Conservation (phyloP, 2,329 filamentous ascomycete genomes). For the Uncinocarpus reesii region DNA sequence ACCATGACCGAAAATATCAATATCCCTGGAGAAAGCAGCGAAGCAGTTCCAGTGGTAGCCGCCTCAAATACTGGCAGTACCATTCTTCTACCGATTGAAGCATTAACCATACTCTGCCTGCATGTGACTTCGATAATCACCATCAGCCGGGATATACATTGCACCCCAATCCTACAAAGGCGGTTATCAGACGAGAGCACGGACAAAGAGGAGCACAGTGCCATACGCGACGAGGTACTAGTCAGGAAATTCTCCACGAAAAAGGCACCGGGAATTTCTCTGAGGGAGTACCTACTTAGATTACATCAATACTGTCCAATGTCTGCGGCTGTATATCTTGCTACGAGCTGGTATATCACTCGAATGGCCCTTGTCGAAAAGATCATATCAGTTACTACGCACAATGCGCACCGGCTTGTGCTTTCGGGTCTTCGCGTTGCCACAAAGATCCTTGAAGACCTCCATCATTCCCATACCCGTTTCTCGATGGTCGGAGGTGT, state of each 20-base stretch:
- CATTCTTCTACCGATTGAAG: not conserved
- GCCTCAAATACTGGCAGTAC: not conserved
- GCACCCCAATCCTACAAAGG: not conserved
- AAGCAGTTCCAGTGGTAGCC: not conserved
- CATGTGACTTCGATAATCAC: constrained; percentile 6
- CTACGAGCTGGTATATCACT: constrained; percentile 78
- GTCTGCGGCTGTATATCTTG: constrained; percentile 86
- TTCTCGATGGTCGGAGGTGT: constrained; percentile 85
- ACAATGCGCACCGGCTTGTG: constrained; percentile 77
- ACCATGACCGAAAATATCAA: constrained; percentile 1
- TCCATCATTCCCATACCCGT: constrained; percentile 73
- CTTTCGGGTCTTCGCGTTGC: constrained; percentile 77
- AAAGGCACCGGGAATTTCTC: constrained; percentile 66
- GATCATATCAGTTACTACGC: constrained; percentile 66
- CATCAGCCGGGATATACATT: not conserved
- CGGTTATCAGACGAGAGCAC: not conserved
- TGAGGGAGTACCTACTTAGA: constrained; percentile 75
- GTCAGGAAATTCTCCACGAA: constrained; percentile 81
- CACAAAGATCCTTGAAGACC: constrained; percentile 90
- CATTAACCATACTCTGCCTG: constrained; percentile 7
- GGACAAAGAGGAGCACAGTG: not conserved
- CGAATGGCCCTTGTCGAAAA: constrained; percentile 67
- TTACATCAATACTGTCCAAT: constrained; percentile 88
- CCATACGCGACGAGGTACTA: constrained; percentile 23
- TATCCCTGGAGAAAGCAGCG: not conserved